Percentiles rank a stretch among this genome's conserved stretches.
Evolutionary conservation across 1,139 yeast species (phyloP).

Genomic region (Blastobotrys indianensis): DNA sequence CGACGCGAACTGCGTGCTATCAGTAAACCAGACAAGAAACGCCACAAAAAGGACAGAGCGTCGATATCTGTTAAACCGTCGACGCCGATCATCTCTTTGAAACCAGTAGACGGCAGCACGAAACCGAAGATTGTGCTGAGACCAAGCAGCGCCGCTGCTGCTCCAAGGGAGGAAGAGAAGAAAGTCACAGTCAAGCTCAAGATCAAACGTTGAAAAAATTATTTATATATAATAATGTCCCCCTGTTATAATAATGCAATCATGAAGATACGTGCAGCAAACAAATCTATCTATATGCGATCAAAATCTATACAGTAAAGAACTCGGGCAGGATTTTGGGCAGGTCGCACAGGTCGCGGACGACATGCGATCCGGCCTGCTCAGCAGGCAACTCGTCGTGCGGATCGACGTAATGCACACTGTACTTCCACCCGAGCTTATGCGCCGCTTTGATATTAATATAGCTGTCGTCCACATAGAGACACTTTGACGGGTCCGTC

Average conservation of each 20-base stretch:
- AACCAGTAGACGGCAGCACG: too few relatives aligned
- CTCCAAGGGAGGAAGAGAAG: too few relatives aligned
- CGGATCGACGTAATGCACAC: conserved; percentile 56
- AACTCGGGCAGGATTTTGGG: conserved; percentile 46
- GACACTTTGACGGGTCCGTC: conserved; percentile 40
- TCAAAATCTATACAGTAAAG: conserved; percentile 25
- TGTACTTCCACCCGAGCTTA: conserved; percentile 44
- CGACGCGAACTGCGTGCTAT: conserved; percentile 12
- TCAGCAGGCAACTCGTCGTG: conserved; percentile 37
- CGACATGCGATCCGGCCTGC: conserved; percentile 40
- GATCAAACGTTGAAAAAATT: too few relatives aligned
- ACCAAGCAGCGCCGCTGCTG: too few relatives aligned
- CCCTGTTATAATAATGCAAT: too few relatives aligned
- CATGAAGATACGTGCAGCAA: too few relatives aligned
- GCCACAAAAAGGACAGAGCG: not conserved
- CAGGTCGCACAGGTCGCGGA: conserved; percentile 45
- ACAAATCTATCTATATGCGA: too few relatives aligned
- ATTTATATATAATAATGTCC: too few relatives aligned
- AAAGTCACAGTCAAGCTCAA: too few relatives aligned
- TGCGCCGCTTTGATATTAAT: conserved; percentile 39
- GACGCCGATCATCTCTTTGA: too few relatives aligned
- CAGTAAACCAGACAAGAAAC: not conserved
- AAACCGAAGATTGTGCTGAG: too few relatives aligned
- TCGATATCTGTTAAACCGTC: too few relatives aligned
- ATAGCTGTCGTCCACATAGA: conserved; percentile 57